Evolutionary conservation across 306 rosid genomes (phyloP).

Genomic region (Gillenia trifoliata): DNA sequence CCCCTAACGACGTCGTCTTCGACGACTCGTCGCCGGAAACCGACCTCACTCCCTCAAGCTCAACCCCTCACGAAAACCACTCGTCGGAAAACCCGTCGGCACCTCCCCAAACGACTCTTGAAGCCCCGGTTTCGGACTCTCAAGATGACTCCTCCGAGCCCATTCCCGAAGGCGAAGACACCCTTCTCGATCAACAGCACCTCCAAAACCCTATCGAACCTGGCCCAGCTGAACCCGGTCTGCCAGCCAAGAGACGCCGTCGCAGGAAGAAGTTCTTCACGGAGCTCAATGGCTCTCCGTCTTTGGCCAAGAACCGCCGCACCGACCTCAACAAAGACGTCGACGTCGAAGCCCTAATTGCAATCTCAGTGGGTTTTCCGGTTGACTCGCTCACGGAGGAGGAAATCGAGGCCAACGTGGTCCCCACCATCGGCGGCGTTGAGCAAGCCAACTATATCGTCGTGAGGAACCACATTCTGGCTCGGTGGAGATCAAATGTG

Average conservation of each 20-base stretch:
- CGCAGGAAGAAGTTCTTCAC: slow-evolving; percentile 92
- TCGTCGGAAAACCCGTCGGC: slow-evolving; percentile 22
- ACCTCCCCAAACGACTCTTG: slow-evolving; percentile 37
- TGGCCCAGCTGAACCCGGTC: slow-evolving; percentile 29
- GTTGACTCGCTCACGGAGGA: slow-evolving; percentile 86
- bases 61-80: slow-evolving; percentile 32
- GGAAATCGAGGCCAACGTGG: slow-evolving; percentile 82
- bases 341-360: slow-evolving; percentile 72
- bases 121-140: slow-evolving; percentile 41
- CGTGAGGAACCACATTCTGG: slow-evolving; percentile 69
- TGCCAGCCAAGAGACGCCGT: slow-evolving; percentile 58
- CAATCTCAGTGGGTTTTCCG: slow-evolving; percentile 77
- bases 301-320: slow-evolving; percentile 55
- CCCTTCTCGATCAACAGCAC: slow-evolving; percentile 17
- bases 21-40: slow-evolving; percentile 41
- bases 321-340: slow-evolving; percentile 61
- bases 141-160: slow-evolving; percentile 62
- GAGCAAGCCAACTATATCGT: slow-evolving; percentile 76
- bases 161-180: slow-evolving; percentile 27
- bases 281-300: slow-evolving; percentile 45
- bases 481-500: slow-evolving; percentile 75
- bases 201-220: slow-evolving; percentile 10
- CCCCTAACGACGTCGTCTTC: slow-evolving; percentile 28
- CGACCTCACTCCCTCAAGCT: slow-evolving; percentile 32
- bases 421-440: slow-evolving; percentile 66